Evolutionary conservation across 371 early-diverging fungal genomes (phyloP), one percentile per base, ranked within the genome.

Genomic region (Syncephalastrum contaminatum): DNA sequence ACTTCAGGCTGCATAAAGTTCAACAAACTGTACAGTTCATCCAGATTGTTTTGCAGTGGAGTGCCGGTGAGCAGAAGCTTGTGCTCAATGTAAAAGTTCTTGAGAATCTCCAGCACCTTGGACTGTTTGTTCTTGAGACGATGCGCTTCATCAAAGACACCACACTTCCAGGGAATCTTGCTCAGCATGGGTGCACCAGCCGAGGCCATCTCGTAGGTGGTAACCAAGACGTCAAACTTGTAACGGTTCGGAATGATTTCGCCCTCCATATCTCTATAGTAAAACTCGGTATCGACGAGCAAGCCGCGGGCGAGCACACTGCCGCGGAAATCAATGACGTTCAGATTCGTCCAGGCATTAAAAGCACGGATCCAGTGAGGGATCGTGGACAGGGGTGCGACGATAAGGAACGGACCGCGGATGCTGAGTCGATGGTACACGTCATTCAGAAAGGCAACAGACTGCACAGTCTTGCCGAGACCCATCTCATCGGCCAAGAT

Each of bases 111-210:
- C 22, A 68, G 53, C 2, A 80, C 80, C 55, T 80, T 80, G 45
- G 80, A 80, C 59, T 73, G 69, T 59, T 82, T 86, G 72, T 95
- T 96, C 70, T 99, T 99, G 44, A 99, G 75, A 44, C 94, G 80
- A 73, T 99, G 99, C 1, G 96, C 99, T 72, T 97, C 99, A 72
- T 99, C 99, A 53, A 99, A 86, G 14, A 97, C 90, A 41, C 84
- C 88, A 15, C 86, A 87, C 51, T 86, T 74, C 93, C 94, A 98
- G 3, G 82, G 74, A 53, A 97, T 82, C 30, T 90, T 83, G 42
- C 83, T 77, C 24, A 97, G 70, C 53, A 90, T 88, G 3, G 88
- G 67, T 5, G 83, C 74, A 21, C 87, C 86, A 15, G 85, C 81
- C 16, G 80, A 77, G 25, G 81, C 80, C 93, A 92, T 93, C 62